phyloP scores from a whole-genome alignment of 2,329 filamentous ascomycete genomes.

The Eutypa lata region DNA sequence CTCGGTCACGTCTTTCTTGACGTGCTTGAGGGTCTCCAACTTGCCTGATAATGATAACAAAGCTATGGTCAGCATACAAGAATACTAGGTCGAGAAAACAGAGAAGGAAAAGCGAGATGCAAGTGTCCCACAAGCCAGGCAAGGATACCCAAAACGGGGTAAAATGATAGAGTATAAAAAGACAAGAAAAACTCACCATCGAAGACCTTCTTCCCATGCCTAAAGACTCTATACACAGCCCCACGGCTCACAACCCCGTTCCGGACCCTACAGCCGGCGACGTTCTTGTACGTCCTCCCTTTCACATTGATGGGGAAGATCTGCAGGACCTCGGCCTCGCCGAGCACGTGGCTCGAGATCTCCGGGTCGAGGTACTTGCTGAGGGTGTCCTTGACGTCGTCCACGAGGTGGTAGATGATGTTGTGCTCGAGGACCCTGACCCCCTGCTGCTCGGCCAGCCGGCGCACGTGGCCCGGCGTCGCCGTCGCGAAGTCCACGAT shows the following conservation, averaged over 20 bases:
- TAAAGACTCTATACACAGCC: slow-evolving; percentile 67
- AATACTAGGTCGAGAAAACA: neutral
- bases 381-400: slow-evolving; percentile 67
- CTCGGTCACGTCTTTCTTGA: slow-evolving; percentile 86
- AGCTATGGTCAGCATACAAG: neutral
- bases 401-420: slow-evolving; percentile 77
- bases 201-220: slow-evolving; percentile 68
- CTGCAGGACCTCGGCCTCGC: slow-evolving; percentile 83
- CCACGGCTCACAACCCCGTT: slow-evolving; percentile 71
- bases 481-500: slow-evolving; percentile 85
- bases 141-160: slow-evolving; percentile 2
- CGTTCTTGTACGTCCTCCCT: slow-evolving; percentile 64
- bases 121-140: too few relatives aligned
- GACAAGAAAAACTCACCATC: slow-evolving; percentile 63
- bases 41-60: slow-evolving; percentile 54
- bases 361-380: slow-evolving; percentile 66
- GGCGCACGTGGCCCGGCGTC: slow-evolving; percentile 64
- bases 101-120: too few relatives aligned
- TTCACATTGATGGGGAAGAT: slow-evolving; percentile 82
- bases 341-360: slow-evolving; percentile 68
- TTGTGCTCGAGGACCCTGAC: slow-evolving; percentile 82
- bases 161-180: neutral
- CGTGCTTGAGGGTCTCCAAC: slow-evolving; percentile 79
- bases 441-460: slow-evolving; percentile 65
- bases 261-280: slow-evolving; percentile 84